A percentile compares a stretch with the other conserved stretches of the same genome.
phyloP scores from a whole-genome alignment of 495 filamentous ascomycete genomes.

The Aspergillus egyptiacus region DNA sequence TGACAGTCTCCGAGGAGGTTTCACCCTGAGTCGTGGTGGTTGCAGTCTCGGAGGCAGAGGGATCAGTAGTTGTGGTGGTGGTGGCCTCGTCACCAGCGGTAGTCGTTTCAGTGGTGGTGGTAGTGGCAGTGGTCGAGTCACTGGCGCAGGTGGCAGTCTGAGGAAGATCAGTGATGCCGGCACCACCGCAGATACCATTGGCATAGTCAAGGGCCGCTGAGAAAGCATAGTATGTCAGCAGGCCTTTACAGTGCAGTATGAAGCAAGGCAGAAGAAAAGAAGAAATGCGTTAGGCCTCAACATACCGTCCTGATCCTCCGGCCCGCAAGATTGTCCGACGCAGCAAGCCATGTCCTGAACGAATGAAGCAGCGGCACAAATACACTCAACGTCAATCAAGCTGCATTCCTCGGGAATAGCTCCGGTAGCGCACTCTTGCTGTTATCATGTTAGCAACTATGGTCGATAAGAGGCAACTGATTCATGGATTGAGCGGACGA shows the following conservation, averaged over 20 bases:
- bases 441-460: conserved; percentile 4
- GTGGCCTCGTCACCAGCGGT: conserved; percentile 19
- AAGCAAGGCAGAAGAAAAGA: too few species aligned
- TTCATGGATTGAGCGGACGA: not conserved
- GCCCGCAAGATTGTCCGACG: conserved; percentile 48
- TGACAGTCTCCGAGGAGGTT: conserved; percentile 6
- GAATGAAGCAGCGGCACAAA: conserved; percentile 57
- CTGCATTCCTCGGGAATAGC: conserved; percentile 48
- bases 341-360: conserved; percentile 63
- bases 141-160: conserved; percentile 29
- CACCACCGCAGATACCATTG: conserved; percentile 41
- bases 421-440: conserved; percentile 51
- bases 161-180: conserved; percentile 39
- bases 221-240: not conserved
- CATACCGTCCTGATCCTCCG: conserved; percentile 52
- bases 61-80: conserved; percentile 12
- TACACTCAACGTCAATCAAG: conserved; percentile 54
- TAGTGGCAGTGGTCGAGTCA: conserved; percentile 18
- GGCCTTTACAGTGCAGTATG: too few species aligned
- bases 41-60: conserved; percentile 6
- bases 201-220: conserved; percentile 48
- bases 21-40: conserved; percentile 7
- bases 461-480: not conserved
- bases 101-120: conserved; percentile 16
- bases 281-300: not conserved